Evolutionary conservation across 2,329 filamentous ascomycete species (phyloP).

Genomic region (Thelonectria rubi): DNA sequence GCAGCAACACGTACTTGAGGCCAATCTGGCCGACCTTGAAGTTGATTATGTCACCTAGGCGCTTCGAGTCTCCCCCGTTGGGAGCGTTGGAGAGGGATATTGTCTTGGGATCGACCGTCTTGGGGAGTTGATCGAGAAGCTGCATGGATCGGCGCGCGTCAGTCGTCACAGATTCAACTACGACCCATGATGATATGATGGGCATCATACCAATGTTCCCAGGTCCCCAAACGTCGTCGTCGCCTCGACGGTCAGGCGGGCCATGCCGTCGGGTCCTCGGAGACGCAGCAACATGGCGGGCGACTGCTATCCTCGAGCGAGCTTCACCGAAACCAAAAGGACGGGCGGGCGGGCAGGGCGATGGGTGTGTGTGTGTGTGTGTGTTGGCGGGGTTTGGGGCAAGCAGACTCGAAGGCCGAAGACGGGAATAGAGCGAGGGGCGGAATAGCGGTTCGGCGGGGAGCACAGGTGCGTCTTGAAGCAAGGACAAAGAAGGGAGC

Average conservation of each 20-base stretch:
- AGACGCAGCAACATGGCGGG: constrained; percentile 82
- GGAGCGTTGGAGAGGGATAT: constrained; percentile 71
- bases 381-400: too few species aligned
- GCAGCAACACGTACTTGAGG: constrained; percentile 67
- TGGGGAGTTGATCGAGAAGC: constrained; percentile 67
- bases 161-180: constrained; percentile 17
- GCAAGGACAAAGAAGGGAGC: neutral
- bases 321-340: too few species aligned
- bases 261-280: constrained; percentile 91
- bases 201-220: constrained; percentile 57
- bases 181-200: neutral
- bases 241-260: constrained; percentile 81
- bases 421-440: too few species aligned
- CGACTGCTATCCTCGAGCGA: too few species aligned
- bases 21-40: constrained; percentile 68
- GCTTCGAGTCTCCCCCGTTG: constrained; percentile 65
- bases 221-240: constrained; percentile 76
- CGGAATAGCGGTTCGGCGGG: constrained; percentile 15
- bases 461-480: too few species aligned
- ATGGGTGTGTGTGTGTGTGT: too few species aligned
- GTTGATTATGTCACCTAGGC: constrained; percentile 64
- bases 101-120: constrained; percentile 67
- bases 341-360: too few species aligned
- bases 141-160: constrained; percentile 42
- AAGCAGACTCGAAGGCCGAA: too few species aligned